Base-by-base conservation (phyloP, 2,329 filamentous ascomycete genomes). In the Nannizziopsis barbatae region DNA sequence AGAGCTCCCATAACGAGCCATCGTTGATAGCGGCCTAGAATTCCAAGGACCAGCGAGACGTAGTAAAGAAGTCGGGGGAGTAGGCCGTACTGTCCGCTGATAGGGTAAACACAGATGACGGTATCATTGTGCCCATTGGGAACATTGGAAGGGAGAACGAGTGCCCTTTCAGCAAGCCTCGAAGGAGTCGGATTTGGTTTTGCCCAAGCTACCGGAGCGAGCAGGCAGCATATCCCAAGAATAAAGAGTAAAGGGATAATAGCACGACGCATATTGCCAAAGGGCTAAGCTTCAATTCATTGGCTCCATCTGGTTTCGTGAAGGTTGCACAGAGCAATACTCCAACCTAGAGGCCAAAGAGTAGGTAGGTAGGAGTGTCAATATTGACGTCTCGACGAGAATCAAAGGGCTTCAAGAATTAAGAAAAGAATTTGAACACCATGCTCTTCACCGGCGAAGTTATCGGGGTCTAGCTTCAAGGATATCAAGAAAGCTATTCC, bases 1-100 rank as follows among this genome's bases (percentile, higher is more conserved):
- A 61, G 54, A 35, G 58, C 59, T 10, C 58, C 58, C 17, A 58
- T 53, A 42, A 60, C 55, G 36, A 62, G 56, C 58, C 58, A 62
- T 54, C 53, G 55, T n/a, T 55, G 54, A n/a, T 52, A 51, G 8
- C 55, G 53, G 18, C 56, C 57, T 40, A 61, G 52, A 43, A 62
- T 58, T 14, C 57, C 57, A 39, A 60, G 55, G 15, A 59, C 42
- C 5, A 62, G 56, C 6, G 58, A 56, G 17, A 55, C 51, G 49
- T 61, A 61, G 53, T 59, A 62, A 7, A 62, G 48, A 11, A 60
- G 39, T 18, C 58, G 57, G 15, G 53, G 53, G 6, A 61, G 57
- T 15, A 58, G 47, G 39, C 58, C 56, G 41, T 62, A 61, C 38
- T 54, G 50, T n/a, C 59, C 58, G 17, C 57, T 56, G n/a, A 60